Conservation (phyloP, 2,329 filamentous ascomycete genomes). For the Periconia digitata region DNA sequence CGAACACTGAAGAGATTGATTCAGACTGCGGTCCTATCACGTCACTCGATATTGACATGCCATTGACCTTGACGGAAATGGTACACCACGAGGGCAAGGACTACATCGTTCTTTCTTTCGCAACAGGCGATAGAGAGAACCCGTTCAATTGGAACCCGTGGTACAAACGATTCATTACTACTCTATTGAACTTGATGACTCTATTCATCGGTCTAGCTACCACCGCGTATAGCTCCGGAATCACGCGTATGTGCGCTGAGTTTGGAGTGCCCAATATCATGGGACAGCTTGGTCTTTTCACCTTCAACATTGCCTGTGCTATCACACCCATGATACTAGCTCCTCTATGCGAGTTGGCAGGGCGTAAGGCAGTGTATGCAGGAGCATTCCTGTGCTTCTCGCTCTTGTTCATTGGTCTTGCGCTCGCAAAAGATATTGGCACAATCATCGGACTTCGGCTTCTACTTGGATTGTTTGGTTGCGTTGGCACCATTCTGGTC, state of each 20-base stretch:
- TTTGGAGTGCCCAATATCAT: constrained; percentile 24
- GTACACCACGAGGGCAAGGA: constrained; percentile 27
- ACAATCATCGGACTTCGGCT: constrained; percentile 31
- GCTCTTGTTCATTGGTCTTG: constrained; percentile 29
- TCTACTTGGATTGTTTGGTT: constrained; percentile 28
- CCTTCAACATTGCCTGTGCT: constrained; percentile 30
- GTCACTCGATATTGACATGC: constrained; percentile 29
- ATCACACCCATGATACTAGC: constrained; percentile 30
- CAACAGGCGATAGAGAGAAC: constrained; percentile 27
- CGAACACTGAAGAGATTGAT: constrained; percentile 24
- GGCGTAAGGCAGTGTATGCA: constrained; percentile 28
- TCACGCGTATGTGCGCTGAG: constrained; percentile 29
- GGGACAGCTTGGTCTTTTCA: constrained; percentile 28
- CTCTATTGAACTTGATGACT: constrained; percentile 31
- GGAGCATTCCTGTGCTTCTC: constrained; percentile 28
- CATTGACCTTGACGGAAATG: constrained; percentile 27
- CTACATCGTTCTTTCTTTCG: constrained; percentile 27
- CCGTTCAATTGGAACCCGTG: constrained; percentile 32
- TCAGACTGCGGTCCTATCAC: constrained; percentile 26
- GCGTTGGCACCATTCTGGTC: constrained; percentile 30
- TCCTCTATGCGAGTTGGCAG: constrained; percentile 29
- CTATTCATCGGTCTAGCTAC: constrained; percentile 30
- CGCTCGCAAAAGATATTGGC: constrained; percentile 23
- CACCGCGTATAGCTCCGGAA: constrained; percentile 29
- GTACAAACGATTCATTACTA: constrained; percentile 31